Evolutionary conservation across 129 eudicot species (phyloP), one percentile per base, ranked within the genome.

Genomic region (Centaurea solstitialis): DNA sequence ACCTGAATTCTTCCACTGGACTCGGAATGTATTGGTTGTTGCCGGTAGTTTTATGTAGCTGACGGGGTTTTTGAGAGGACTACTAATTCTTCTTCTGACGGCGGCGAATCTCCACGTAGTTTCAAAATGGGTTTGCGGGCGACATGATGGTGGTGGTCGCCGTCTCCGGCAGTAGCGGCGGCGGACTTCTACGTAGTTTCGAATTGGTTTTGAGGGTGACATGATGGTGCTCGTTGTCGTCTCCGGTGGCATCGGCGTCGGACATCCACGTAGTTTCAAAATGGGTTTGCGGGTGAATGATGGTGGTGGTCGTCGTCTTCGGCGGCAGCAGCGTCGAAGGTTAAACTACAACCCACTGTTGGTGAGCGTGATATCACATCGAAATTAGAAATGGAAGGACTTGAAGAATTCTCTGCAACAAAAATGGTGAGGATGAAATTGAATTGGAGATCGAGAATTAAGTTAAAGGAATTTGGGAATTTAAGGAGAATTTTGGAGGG

Each of bases 301-400:
- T 26, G 30, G 30, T 26, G 30, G 30, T 26, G 30, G 30, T 26
- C 30, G 30, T 26, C 61, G 64, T 53, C 64, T 53, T 21, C 64
- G 28, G 23, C 33, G 33, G 38, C 15, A 57, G 72, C 30, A 2
- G 2, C 30, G 30, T 26, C 3, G 80, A 72, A 62, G 23, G 72
- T 62, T 66, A 76, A 76, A 76, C 80, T 64, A 10, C 80, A 76
- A 15, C 80, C 80, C 80, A 76, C 64, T 21, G 30, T 26, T 72
- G n/a, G 11, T 75, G 57, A 18, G 9, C 9, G 9, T 30, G 67
- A 74, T 33, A 2, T 26, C 28, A 30, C 67, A 74, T 21, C 15
- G 41, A 38, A 33, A 69, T 17, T 9, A 43, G 41, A 68, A 68
- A 17, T 23, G 72, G 15, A 67, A 30, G 39, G 45, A 40, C 1